phyloP scores from a whole-genome alignment of 2,329 filamentous ascomycete genomes.

The Penicillium sp. region DNA sequence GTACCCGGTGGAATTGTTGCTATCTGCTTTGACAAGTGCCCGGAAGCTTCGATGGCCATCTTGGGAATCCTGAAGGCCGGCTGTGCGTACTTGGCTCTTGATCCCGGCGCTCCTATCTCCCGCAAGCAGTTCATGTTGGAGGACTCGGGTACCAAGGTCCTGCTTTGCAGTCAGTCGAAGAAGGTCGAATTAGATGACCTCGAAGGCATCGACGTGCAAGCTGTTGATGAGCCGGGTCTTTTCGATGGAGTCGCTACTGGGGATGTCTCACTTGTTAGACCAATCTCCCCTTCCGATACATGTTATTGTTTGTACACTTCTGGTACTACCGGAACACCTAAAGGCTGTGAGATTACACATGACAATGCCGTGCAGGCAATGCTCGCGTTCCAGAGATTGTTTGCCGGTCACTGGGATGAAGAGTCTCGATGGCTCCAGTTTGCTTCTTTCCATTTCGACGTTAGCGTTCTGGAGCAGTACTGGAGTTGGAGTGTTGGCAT shows the following conservation, averaged over 20 bases:
- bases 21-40: slow-evolving; percentile 81
- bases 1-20: slow-evolving; percentile 66
- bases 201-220: slow-evolving; percentile 44
- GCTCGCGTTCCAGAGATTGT: slow-evolving; percentile 80
- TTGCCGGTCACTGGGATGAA: slow-evolving; percentile 71
- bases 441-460: slow-evolving; percentile 91
- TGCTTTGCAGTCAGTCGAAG: slow-evolving; percentile 61
- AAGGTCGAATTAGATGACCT: slow-evolving; percentile 40
- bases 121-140: slow-evolving; percentile 76
- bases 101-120: slow-evolving; percentile 69
- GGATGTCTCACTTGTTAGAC: slow-evolving; percentile 36
- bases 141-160: slow-evolving; percentile 67
- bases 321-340: slow-evolving; percentile 82
- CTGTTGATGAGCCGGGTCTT: slow-evolving; percentile 47
- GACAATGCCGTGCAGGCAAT: slow-evolving; percentile 88
- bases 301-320: slow-evolving; percentile 88
- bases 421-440: slow-evolving; percentile 87
- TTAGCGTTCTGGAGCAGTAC: slow-evolving; percentile 89
- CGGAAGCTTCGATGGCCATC: slow-evolving; percentile 80
- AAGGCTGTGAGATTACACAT: slow-evolving; percentile 86
- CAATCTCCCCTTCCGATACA: slow-evolving; percentile 55
- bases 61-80: slow-evolving; percentile 81
- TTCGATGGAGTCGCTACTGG: slow-evolving; percentile 38
- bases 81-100: slow-evolving; percentile 78
- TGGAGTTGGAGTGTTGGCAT: slow-evolving; percentile 95